These are phyloP conservation scores for Aspergillus oerlinghausenensis DNA, from an alignment of 2,329 filamentous ascomycete species.

Conservation along the genomic window DNA sequence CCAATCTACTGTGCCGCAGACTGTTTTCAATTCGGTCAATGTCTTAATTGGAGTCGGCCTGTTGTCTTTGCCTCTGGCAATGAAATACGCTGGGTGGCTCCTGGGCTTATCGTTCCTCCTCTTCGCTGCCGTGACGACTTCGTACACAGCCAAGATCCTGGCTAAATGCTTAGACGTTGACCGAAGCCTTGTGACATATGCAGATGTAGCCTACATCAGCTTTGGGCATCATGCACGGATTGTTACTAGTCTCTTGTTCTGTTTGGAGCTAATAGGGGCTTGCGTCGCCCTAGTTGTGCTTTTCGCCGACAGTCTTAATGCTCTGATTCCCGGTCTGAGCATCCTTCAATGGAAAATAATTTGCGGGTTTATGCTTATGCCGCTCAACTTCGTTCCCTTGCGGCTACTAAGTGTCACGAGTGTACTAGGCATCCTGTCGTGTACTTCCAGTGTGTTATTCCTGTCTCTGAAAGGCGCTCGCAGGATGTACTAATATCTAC, in stretches of 20 bases:
- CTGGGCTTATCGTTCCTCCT: slow-evolving; percentile 71
- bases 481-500: slow-evolving; percentile 14
- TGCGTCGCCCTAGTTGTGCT: slow-evolving; percentile 86
- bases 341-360: slow-evolving; percentile 77
- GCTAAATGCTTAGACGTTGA: slow-evolving; percentile 87
- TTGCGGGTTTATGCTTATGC: slow-evolving; percentile 72
- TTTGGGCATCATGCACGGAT: slow-evolving; percentile 80
- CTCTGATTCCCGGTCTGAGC: slow-evolving; percentile 67
- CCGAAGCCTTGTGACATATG: slow-evolving; percentile 83
- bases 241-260: slow-evolving; percentile 80
- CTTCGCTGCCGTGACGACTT: slow-evolving; percentile 70
- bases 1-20: slow-evolving; percentile 92
- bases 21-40: slow-evolving; percentile 93
- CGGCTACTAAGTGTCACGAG: slow-evolving; percentile 84
- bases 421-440: slow-evolving; percentile 86
- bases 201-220: slow-evolving; percentile 85
- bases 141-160: slow-evolving; percentile 79
- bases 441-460: slow-evolving; percentile 69
- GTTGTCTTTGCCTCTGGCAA: slow-evolving; percentile 78
- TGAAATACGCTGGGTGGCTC: slow-evolving; percentile 85
- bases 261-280: slow-evolving; percentile 77
- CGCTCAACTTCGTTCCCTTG: slow-evolving; percentile 79
- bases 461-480: slow-evolving; percentile 1
- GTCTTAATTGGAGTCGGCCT: slow-evolving; percentile 87
- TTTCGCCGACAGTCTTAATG: slow-evolving; percentile 84